Conservation (phyloP, 148 eudicot species). For the Chenopodium formosanum region DNA sequence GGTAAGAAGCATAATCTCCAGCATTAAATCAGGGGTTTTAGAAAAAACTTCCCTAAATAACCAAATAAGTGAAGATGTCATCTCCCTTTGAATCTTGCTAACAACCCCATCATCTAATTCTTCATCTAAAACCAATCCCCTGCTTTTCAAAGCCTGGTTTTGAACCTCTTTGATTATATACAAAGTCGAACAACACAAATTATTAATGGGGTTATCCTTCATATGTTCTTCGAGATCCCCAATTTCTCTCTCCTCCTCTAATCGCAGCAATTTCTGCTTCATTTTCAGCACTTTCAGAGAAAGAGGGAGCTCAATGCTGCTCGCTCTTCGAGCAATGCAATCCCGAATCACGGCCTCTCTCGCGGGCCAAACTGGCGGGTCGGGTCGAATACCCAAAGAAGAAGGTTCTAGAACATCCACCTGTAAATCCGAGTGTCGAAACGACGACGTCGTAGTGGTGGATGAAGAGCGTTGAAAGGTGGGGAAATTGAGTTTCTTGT, state of each 20-base stretch:
- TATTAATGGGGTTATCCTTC: slow-evolving; percentile 18
- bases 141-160: slow-evolving; percentile 42
- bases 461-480: neutral
- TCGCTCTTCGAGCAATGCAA: slow-evolving; percentile 49
- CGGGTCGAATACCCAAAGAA: slow-evolving; percentile 51
- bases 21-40: slow-evolving; percentile 62
- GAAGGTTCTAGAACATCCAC: slow-evolving; percentile 52
- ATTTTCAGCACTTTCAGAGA: slow-evolving; percentile 64
- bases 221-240: slow-evolving; percentile 16
- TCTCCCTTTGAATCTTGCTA: slow-evolving; percentile 48
- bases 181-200: slow-evolving; percentile 34
- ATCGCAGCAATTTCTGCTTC: slow-evolving; percentile 36
- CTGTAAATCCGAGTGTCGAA: slow-evolving; percentile 23
- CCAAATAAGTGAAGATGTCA: slow-evolving; percentile 65
- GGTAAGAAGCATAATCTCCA: slow-evolving; percentile 53
- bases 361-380: slow-evolving; percentile 66
- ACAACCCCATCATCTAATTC: slow-evolving; percentile 43
- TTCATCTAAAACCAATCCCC: slow-evolving; percentile 45
- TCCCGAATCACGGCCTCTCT: slow-evolving; percentile 47
- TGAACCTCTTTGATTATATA: slow-evolving; percentile 50
- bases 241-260: slow-evolving; percentile 24
- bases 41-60: slow-evolving; percentile 66
- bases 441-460: slow-evolving; percentile 18
- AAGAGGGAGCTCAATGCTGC: slow-evolving; percentile 53
- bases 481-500: slow-evolving; percentile 7